Percentiles rank a stretch among this genome's conserved stretches.
Conservation (phyloP, 148 eudicot species). For the Rhododendron griersonianum region DNA sequence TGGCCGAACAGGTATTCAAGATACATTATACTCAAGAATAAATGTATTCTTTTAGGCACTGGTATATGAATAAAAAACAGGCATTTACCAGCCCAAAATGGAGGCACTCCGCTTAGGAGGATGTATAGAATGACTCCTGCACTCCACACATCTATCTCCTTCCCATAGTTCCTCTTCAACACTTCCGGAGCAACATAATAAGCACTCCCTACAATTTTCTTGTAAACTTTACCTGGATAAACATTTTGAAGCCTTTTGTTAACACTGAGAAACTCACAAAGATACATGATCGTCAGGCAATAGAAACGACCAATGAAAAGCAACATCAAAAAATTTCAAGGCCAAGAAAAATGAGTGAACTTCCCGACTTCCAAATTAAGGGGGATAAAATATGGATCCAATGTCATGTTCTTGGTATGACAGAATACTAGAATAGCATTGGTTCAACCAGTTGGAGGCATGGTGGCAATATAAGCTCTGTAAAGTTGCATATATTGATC, state of each 20-base stretch:
- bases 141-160: constrained; percentile 95
- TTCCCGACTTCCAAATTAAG: not conserved
- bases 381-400: not conserved
- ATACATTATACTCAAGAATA: not conserved
- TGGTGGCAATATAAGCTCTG: not conserved
- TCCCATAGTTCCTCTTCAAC: constrained; percentile 57
- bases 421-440: not conserved
- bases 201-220: constrained; percentile 74
- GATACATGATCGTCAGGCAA: not conserved
- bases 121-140: constrained; percentile 89
- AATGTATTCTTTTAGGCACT: not conserved
- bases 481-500: not conserved
- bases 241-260: not conserved
- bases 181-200: constrained; percentile 93
- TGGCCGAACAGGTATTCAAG: not conserved
- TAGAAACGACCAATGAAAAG: not conserved
- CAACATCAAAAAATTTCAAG: not conserved
- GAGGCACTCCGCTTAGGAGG: constrained; percentile 81
- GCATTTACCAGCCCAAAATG: constrained; percentile 75
- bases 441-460: not conserved
- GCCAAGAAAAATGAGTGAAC: not conserved
- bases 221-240: constrained; percentile 55
- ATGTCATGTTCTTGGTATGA: not conserved
- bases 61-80: not conserved
- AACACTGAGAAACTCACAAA: not conserved